phyloP scores from a whole-genome alignment of 2,329 filamentous ascomycete genomes.

The Colletotrichum paranaense region DNA sequence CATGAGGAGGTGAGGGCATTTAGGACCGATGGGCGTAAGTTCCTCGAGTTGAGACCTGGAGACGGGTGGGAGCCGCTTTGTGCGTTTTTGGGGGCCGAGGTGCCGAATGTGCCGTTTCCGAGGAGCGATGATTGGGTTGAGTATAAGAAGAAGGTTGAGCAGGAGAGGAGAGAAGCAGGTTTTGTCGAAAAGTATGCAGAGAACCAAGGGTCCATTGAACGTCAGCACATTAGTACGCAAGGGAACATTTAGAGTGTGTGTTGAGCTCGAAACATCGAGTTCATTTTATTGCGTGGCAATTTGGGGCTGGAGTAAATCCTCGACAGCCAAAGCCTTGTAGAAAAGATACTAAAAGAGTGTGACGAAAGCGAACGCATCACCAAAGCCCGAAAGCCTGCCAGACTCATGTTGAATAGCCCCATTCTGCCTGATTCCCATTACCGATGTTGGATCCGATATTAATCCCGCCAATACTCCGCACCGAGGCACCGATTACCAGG shows the following conservation, averaged over 20 bases:
- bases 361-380: constrained; percentile 9
- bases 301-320: constrained; percentile 14
- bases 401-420: constrained; percentile 36
- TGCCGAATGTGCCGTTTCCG: constrained; percentile 41
- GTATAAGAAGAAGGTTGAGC: constrained; percentile 42
- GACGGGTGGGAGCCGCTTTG: constrained; percentile 45
- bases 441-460: constrained; percentile 5
- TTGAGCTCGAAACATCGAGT: neutral
- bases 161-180: constrained; percentile 22
- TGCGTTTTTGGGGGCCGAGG: constrained; percentile 39
- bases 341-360: constrained; percentile 8
- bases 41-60: constrained; percentile 42
- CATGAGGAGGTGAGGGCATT: constrained; percentile 39
- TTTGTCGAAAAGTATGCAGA: neutral
- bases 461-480: neutral
- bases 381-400: constrained; percentile 17
- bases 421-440: constrained; percentile 12
- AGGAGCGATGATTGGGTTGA: constrained; percentile 44
- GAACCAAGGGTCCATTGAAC: neutral
- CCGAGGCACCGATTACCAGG: constrained; percentile 2
- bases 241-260: neutral
- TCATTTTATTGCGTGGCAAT: constrained; percentile 5
- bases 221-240: neutral
- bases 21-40: constrained; percentile 33
- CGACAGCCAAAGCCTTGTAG: constrained; percentile 8